Conservation (phyloP, 208 protist species). For the Crithidia expoeki region DNA sequence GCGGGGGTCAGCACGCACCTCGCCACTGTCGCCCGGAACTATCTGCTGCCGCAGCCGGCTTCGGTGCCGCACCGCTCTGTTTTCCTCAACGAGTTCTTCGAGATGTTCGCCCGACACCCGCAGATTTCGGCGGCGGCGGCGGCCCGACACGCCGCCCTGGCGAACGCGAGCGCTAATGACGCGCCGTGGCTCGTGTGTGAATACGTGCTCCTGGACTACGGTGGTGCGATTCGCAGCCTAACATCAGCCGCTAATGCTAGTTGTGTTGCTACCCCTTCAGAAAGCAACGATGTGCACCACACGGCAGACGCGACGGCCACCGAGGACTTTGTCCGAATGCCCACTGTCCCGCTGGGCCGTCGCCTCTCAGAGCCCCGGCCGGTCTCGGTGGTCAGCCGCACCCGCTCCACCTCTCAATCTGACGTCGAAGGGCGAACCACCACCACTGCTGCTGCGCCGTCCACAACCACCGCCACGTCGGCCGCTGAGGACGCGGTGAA, state of each 20-base stretch:
- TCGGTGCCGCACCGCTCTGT: background rate
- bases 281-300: too few species aligned
- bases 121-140: slow-evolving; percentile 34
- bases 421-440: slow-evolving; percentile 1
- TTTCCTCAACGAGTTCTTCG: slow-evolving; percentile 39
- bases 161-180: slow-evolving; percentile 21
- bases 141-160: slow-evolving; percentile 38
- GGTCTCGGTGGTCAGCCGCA: slow-evolving; percentile 16
- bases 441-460: background rate
- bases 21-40: slow-evolving; percentile 43
- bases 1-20: slow-evolving; percentile 25
- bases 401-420: background rate
- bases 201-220: slow-evolving; percentile 64
- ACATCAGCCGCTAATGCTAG: background rate
- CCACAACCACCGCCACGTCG: background rate
- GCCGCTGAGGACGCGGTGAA: slow-evolving; percentile 11
- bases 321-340: slow-evolving; percentile 30
- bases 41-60: slow-evolving; percentile 16
- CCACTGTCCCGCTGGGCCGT: slow-evolving; percentile 24
- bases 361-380: slow-evolving; percentile 24
- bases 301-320: background rate
- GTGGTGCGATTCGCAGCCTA: slow-evolving; percentile 48
- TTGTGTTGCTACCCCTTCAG: too few species aligned
- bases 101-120: slow-evolving; percentile 31
- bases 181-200: slow-evolving; percentile 65